Evolutionary conservation across 2,329 filamentous ascomycete genomes (phyloP).

Genomic region (Aspergillus ochraceus): DNA sequence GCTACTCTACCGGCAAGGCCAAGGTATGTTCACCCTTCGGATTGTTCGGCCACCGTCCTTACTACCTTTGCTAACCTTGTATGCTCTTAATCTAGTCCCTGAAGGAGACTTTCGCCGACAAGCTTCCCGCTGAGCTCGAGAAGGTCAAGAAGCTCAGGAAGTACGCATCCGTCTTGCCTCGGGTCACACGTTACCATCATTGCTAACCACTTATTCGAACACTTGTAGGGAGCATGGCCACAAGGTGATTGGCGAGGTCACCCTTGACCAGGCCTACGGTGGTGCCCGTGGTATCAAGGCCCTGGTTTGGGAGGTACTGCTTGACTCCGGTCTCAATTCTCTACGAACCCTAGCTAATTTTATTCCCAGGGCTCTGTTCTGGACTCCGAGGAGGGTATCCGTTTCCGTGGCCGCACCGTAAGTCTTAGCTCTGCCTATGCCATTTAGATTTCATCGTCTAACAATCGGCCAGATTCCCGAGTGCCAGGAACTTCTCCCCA

Average conservation of each 20-base stretch:
- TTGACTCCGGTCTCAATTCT: not conserved
- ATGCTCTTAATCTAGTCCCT: conserved; percentile 64
- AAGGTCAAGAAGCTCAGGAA: conserved; percentile 99
- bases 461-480: conserved; percentile 71
- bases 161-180: conserved; percentile 55
- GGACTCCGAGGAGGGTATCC: conserved; percentile 97
- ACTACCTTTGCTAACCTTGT: conserved; percentile 26
- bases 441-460: conserved; percentile 18
- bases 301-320: conserved; percentile 84
- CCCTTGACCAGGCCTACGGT: conserved; percentile 98
- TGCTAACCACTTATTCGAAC: conserved; percentile 20
- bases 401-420: conserved; percentile 95
- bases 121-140: conserved; percentile 94
- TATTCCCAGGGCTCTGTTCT: conserved; percentile 74
- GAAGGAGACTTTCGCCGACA: conserved; percentile 97
- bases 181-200: conserved; percentile 1
- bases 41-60: conserved; percentile 25
- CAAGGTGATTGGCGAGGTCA: conserved; percentile 97
- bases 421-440: conserved; percentile 23
- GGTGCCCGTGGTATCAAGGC: conserved; percentile 99
- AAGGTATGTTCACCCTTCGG: conserved; percentile 57
- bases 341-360: conserved; percentile 10
- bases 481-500: conserved; percentile 95
- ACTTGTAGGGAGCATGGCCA: conserved; percentile 78
- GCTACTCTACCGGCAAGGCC: conserved; percentile 85